These are phyloP conservation scores for Monosporascus ibericus DNA, from an alignment of 2,329 filamentous ascomycete species.

Conservation along the genomic window DNA sequence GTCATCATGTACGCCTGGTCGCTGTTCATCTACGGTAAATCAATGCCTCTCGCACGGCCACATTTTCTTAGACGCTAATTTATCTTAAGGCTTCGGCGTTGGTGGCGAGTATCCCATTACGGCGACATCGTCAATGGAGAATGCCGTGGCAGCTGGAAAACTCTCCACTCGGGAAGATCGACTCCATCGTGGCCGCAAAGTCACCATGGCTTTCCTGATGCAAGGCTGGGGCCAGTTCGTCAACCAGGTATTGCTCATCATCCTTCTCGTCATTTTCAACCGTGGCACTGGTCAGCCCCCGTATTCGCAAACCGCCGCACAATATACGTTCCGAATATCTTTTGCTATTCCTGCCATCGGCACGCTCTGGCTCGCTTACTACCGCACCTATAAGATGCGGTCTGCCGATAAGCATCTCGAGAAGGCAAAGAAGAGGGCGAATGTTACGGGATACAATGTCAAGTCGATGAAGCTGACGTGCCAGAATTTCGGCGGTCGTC, in stretches of 20 bases:
- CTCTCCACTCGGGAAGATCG: slow-evolving; percentile 88
- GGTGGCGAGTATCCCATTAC: slow-evolving; percentile 96
- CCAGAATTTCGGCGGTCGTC: slow-evolving; percentile 76
- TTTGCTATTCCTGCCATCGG: slow-evolving; percentile 88
- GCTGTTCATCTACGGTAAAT: slow-evolving; percentile 75
- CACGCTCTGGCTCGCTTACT: slow-evolving; percentile 92
- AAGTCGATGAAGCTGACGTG: slow-evolving; percentile 73
- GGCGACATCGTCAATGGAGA: slow-evolving; percentile 90
- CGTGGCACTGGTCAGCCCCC: slow-evolving; percentile 68
- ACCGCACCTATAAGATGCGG: slow-evolving; percentile 92
- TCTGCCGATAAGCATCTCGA: slow-evolving; percentile 77
- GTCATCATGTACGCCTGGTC: slow-evolving; percentile 96
- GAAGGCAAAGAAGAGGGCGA: slow-evolving; percentile 75
- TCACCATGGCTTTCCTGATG: slow-evolving; percentile 95
- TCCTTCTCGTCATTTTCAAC: slow-evolving; percentile 85
- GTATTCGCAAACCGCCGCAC: slow-evolving; percentile 70
- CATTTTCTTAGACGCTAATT: slow-evolving; percentile 15
- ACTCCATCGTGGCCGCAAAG: slow-evolving; percentile 90
- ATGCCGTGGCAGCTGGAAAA: slow-evolving; percentile 77
- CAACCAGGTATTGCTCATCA: slow-evolving; percentile 86
- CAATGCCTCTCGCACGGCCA: slow-evolving; percentile 39
- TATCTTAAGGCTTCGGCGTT: slow-evolving; percentile 44
- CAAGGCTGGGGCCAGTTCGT: slow-evolving; percentile 96
- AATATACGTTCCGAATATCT: slow-evolving; percentile 88
- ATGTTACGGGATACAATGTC: slow-evolving; percentile 90